A percentile compares a stretch with the other conserved stretches of the same genome.
phyloP scores from a whole-genome alignment of 1,139 yeast genomes.

The Suhomyces chickasaworum region DNA sequence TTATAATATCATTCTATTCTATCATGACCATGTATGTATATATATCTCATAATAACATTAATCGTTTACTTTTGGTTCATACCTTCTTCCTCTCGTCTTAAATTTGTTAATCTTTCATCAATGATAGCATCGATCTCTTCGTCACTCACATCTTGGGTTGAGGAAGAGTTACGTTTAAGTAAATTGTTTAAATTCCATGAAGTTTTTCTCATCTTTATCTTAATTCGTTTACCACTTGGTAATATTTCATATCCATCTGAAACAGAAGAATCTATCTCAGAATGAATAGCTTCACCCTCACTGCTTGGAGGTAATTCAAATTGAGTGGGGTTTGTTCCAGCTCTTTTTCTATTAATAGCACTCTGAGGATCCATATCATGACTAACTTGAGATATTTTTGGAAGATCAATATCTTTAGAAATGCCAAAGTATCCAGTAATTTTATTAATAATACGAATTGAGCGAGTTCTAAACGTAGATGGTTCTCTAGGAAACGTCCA shows the following conservation, averaged over 20 bases:
- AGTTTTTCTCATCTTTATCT: slow-evolving; percentile 35
- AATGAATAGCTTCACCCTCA: slow-evolving; percentile 40
- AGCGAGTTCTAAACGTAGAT: slow-evolving; percentile 27
- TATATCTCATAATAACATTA: background rate
- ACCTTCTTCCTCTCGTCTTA: slow-evolving; percentile 19
- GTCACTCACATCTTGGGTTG: slow-evolving; percentile 29
- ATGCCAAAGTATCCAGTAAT: slow-evolving; percentile 7
- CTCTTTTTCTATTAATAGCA: slow-evolving; percentile 48
- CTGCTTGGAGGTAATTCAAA: slow-evolving; percentile 55
- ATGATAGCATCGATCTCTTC: slow-evolving; percentile 65
- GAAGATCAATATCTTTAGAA: slow-evolving; percentile 5
- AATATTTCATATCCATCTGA: slow-evolving; percentile 50
- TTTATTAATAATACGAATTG: slow-evolving; percentile 17
- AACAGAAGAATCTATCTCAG: slow-evolving; percentile 23
- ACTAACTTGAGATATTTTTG: background rate
- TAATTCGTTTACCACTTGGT: slow-evolving; percentile 69
- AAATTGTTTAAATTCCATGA: slow-evolving; percentile 23
- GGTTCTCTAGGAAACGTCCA: slow-evolving; percentile 66
- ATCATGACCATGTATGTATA: too few relatives aligned
- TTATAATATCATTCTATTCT: background rate
- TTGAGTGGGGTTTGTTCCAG: slow-evolving; percentile 49
- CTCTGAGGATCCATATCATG: slow-evolving; percentile 2
- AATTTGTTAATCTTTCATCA: slow-evolving; percentile 48
- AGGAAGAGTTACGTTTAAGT: slow-evolving; percentile 13
- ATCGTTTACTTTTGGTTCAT: background rate